These are phyloP conservation scores for Orychophragmus violaceus DNA, from an alignment of 345 rosid genomes.

Conservation along the genomic window DNA sequence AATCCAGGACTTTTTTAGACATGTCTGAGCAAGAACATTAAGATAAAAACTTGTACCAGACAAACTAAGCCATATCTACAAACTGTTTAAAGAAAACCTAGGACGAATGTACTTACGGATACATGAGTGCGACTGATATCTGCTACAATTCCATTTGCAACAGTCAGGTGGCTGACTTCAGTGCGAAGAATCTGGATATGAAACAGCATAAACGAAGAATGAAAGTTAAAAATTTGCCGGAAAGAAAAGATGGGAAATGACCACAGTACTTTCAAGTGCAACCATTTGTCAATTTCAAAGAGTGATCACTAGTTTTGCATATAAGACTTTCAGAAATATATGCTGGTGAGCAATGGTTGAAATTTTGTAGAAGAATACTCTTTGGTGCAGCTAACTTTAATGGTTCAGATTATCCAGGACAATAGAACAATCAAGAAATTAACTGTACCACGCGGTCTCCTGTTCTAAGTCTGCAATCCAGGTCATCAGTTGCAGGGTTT, in stretches of 20 bases:
- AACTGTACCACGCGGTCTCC: conserved; percentile 87
- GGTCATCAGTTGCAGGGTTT: conserved; percentile 36
- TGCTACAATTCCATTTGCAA: conserved; percentile 69
- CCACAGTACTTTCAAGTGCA: neutral
- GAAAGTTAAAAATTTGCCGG: neutral
- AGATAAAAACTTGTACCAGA: neutral
- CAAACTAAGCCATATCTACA: conserved; percentile 3
- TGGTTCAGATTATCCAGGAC: conserved; percentile 7
- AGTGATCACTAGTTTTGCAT: neutral
- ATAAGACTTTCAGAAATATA: conserved; percentile 6
- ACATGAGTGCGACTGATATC: conserved; percentile 66
- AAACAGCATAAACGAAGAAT: neutral
- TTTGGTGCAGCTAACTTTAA: neutral
- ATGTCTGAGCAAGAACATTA: conserved; percentile 11
- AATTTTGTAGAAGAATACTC: neutral
- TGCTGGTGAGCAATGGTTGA: conserved; percentile 2
- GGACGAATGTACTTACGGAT: conserved; percentile 56
- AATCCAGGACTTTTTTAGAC: conserved; percentile 5
- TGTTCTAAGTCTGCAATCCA: conserved; percentile 55
- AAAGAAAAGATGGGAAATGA: conserved; percentile 5
- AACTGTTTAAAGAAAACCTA: neutral
- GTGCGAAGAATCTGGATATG: conserved; percentile 61
- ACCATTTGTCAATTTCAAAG: neutral
- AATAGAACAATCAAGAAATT: conserved; percentile 7
- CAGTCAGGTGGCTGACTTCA: conserved; percentile 45